Percentiles rank a stretch among this genome's conserved stretches.
Conservation (phyloP, 768 basidiomycete species). For the Suillus tomentosus region DNA sequence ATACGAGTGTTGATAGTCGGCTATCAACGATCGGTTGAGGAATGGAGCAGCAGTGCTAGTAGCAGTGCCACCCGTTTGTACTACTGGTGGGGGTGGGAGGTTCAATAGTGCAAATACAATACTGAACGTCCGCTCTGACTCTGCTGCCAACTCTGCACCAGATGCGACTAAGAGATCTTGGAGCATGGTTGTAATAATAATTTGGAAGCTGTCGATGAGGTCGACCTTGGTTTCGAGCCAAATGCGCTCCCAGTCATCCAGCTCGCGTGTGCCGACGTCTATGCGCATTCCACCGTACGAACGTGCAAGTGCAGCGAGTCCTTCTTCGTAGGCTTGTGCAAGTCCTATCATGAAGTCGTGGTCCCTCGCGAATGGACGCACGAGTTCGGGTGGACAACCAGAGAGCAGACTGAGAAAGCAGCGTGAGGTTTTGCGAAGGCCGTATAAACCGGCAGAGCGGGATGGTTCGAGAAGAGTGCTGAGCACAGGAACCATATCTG, state of each 20-base stretch:
- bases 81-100: constrained; percentile 33
- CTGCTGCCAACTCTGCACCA: constrained; percentile 43
- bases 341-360: constrained; percentile 57
- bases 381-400: constrained; percentile 47
- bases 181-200: constrained; percentile 52
- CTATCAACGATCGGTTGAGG: constrained; percentile 65
- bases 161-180: constrained; percentile 47
- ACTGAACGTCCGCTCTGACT: constrained; percentile 57
- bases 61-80: constrained; percentile 11
- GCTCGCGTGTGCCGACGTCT: constrained; percentile 29
- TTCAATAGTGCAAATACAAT: constrained; percentile 62
- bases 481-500: constrained; percentile 60
- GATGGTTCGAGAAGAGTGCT: constrained; percentile 47
- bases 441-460: constrained; percentile 55
- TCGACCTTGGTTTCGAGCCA: constrained; percentile 77
- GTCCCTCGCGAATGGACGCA: constrained; percentile 53
- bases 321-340: constrained; percentile 60
- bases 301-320: constrained; percentile 53
- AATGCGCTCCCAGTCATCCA: constrained; percentile 69
- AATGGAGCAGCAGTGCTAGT: constrained; percentile 45
- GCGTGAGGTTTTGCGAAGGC: constrained; percentile 62
- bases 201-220: constrained; percentile 69
- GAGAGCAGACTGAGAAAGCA: constrained; percentile 57
- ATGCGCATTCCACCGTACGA: constrained; percentile 59
- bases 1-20: constrained; percentile 74